These are phyloP conservation scores for Nakazawaea ernobii DNA, from an alignment of 805 yeast species.

Conservation along the genomic window DNA sequence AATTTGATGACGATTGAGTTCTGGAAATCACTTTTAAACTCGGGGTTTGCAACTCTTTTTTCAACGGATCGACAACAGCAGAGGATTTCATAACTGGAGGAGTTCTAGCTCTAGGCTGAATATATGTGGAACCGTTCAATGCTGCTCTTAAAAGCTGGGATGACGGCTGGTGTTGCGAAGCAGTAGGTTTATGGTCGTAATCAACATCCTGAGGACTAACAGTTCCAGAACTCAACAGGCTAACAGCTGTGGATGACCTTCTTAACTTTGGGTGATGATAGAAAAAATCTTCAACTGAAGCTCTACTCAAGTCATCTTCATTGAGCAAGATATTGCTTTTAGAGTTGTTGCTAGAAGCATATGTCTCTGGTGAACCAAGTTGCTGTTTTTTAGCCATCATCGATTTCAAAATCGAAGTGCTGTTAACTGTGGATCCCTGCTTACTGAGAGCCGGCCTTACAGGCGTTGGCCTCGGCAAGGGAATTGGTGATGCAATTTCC, in stretches of 20 bases:
- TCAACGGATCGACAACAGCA: constrained; percentile 4
- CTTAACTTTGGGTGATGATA: constrained; percentile 25
- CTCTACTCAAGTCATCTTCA: constrained; percentile 12
- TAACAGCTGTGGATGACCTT: constrained; percentile 6
- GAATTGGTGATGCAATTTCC: background rate
- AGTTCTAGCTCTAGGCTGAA: constrained; percentile 40
- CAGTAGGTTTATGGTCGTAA: background rate
- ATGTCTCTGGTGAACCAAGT: constrained; percentile 15
- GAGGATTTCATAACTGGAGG: constrained; percentile 12
- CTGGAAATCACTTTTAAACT: constrained; percentile 2
- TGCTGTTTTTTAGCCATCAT: constrained; percentile 14
- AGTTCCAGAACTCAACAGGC: constrained; percentile 9
- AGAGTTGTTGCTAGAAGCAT: constrained; percentile 5
- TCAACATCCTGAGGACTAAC: constrained; percentile 4
- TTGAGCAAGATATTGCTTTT: background rate
- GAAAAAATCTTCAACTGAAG: constrained; percentile 52
- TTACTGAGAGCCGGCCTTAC: constrained; percentile 2
- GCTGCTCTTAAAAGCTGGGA: constrained; percentile 4
- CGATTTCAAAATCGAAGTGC: constrained; percentile 25
- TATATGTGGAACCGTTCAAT: constrained; percentile 9
- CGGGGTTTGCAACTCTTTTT: constrained; percentile 6
- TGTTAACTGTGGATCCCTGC: background rate
- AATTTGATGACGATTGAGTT: constrained; percentile 2
- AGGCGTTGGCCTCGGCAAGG: background rate
- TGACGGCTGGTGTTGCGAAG: background rate